A percentile compares a stretch with the other conserved stretches of the same genome.
Evolutionary conservation across 1,139 yeast species (phyloP).

Genomic region (Diutina sp.): DNA sequence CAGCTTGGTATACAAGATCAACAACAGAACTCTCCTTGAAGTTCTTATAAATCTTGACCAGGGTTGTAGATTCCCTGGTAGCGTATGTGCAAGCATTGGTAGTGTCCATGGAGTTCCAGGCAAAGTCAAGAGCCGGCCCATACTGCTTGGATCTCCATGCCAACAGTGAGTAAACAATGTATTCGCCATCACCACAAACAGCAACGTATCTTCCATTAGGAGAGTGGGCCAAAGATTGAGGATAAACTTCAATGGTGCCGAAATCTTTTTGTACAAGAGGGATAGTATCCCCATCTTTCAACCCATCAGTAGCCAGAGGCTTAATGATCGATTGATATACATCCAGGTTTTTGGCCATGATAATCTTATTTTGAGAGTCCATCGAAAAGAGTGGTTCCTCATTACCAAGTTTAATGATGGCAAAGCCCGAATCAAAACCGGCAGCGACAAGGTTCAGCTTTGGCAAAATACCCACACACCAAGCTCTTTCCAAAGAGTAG

Average conservation of each 20-base stretch:
- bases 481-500: conserved; percentile 87
- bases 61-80: conserved; percentile 54
- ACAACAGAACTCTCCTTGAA: conserved; percentile 66
- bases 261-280: conserved; percentile 74
- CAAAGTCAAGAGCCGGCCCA: conserved; percentile 85
- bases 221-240: conserved; percentile 76
- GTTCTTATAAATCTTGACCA: conserved; percentile 65
- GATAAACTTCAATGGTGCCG: conserved; percentile 87
- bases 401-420: conserved; percentile 76
- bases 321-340: conserved; percentile 76
- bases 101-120: conserved; percentile 76
- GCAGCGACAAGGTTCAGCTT: conserved; percentile 74
- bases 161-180: conserved; percentile 87
- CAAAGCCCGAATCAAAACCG: conserved; percentile 92
- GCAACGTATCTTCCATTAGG: conserved; percentile 97
- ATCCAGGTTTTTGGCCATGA: conserved; percentile 87
- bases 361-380: conserved; percentile 85
- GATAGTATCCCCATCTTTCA: conserved; percentile 72
- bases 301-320: conserved; percentile 45
- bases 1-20: conserved; percentile 64
- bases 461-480: conserved; percentile 82
- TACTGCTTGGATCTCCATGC: conserved; percentile 97
- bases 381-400: conserved; percentile 90
- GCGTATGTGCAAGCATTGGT: conserved; percentile 68
- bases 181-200: conserved; percentile 97